A percentile compares a stretch with the other conserved stretches of the same genome.
Conservation (phyloP, 306 rosid genomes). For the Pyrus betulifolia region DNA sequence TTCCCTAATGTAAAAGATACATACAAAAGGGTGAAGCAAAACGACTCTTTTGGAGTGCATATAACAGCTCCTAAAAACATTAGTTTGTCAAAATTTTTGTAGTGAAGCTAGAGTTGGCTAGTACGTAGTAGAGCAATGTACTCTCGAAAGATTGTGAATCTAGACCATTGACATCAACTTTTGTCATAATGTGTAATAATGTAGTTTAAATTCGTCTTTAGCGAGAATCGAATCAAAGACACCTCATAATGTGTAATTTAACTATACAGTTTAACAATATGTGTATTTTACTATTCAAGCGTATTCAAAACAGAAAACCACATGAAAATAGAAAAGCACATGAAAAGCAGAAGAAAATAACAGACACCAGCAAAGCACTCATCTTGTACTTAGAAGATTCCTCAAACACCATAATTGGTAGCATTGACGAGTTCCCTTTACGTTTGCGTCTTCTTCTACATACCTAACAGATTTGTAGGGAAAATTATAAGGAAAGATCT, state of each 20-base stretch:
- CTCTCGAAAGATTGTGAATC: not conserved
- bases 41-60: too few species aligned
- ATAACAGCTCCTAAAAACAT: too few species aligned
- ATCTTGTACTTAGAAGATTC: not conserved
- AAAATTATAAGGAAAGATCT: conserved; percentile 5
- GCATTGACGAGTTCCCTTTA: not conserved
- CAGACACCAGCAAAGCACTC: not conserved
- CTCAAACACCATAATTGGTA: not conserved
- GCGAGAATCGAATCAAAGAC: too few species aligned
- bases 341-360: not conserved
- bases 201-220: fast-evolving
- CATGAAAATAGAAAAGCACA: not conserved
- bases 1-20: too few species aligned
- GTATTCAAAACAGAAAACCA: not conserved
- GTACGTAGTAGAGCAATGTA: not conserved
- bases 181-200: not conserved
- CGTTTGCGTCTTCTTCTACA: not conserved
- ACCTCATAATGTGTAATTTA: not conserved
- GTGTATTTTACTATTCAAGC: not conserved
- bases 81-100: too few species aligned
- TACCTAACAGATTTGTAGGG: not conserved
- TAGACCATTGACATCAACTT: not conserved
- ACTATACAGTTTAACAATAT: too few species aligned
- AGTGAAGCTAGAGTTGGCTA: too few species aligned
- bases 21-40: too few species aligned